Evolutionary conservation across 2,329 filamentous ascomycete species (phyloP).

Genomic region (Aphanocladium album): DNA sequence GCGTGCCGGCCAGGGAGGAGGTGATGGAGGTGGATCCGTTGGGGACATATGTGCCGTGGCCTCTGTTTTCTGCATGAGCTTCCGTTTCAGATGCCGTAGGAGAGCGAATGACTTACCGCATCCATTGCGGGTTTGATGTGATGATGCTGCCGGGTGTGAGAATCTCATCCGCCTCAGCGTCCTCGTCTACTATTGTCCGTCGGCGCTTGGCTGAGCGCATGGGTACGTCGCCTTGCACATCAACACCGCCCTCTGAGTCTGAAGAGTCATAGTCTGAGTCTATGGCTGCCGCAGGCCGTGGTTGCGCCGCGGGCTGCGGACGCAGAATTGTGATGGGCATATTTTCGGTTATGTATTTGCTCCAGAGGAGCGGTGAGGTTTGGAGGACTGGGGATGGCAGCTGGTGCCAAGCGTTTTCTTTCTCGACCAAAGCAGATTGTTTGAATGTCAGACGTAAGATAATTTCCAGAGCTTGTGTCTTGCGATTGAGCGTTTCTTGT

Average conservation of each 20-base stretch:
- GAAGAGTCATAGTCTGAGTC: slow-evolving; percentile 28
- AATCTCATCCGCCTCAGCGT: slow-evolving; percentile 45
- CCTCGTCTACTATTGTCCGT: slow-evolving; percentile 22
- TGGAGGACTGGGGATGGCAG: too few species aligned
- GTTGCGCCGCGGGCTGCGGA: slow-evolving; percentile 30
- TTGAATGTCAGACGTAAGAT: background rate
- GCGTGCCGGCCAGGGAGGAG: slow-evolving; percentile 83
- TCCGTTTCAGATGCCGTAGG: too few species aligned
- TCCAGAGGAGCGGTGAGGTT: background rate
- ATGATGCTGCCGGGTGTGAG: slow-evolving; percentile 87
- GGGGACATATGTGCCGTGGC: slow-evolving; percentile 83
- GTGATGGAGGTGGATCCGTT: slow-evolving; percentile 63
- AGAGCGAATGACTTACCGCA: slow-evolving; percentile 54
- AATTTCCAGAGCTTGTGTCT: too few species aligned
- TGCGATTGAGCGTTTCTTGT: background rate
- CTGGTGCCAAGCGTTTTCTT: background rate
- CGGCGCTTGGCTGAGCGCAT: slow-evolving; percentile 40
- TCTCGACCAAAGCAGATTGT: background rate
- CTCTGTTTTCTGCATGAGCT: slow-evolving; percentile 44
- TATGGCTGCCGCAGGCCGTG: slow-evolving; percentile 19
- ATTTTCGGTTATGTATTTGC: background rate
- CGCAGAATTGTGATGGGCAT: slow-evolving; percentile 48
- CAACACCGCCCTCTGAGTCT: slow-evolving; percentile 39
- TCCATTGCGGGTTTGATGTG: slow-evolving; percentile 93
- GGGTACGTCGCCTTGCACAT: slow-evolving; percentile 39